These are phyloP conservation scores for Penicillium subrubescens DNA, from an alignment of 495 filamentous ascomycete genomes.

Conservation along the genomic window DNA sequence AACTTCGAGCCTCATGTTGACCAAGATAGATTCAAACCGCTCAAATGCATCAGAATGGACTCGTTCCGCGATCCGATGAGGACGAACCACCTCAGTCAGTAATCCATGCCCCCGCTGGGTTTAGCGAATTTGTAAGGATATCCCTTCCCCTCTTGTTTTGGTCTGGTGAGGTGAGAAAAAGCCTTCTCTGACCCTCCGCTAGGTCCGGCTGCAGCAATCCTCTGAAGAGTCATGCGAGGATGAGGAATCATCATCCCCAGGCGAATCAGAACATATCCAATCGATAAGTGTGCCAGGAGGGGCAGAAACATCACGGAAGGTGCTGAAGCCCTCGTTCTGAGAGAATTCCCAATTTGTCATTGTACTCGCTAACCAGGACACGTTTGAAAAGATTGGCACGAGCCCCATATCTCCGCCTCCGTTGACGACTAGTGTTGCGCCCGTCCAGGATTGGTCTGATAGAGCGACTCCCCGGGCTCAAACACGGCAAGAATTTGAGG, in stretches of 20 bases:
- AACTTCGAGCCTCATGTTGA: slow-evolving; percentile 3
- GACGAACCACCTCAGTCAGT: slow-evolving; percentile 76
- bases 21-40: slow-evolving; percentile 62
- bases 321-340: slow-evolving; percentile 1
- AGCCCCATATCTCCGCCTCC: slow-evolving; percentile 63
- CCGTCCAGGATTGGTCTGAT: slow-evolving; percentile 64
- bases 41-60: slow-evolving; percentile 52
- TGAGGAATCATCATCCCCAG: slow-evolving; percentile 14
- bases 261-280: not conserved
- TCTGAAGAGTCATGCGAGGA: slow-evolving; percentile 13
- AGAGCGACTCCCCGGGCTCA: slow-evolving; percentile 80
- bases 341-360: not conserved
- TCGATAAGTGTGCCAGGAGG: not conserved
- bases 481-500: slow-evolving; percentile 70
- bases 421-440: slow-evolving; percentile 68
- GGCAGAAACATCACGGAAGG: slow-evolving; percentile 15
- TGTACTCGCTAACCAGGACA: slow-evolving; percentile 9
- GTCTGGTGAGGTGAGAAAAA: not conserved
- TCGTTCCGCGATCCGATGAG: slow-evolving; percentile 60
- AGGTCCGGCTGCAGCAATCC: not conserved
- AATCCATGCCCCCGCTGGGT: slow-evolving; percentile 83
- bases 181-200: not conserved
- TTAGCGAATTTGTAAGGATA: slow-evolving; percentile 70
- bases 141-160: not conserved
- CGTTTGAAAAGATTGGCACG: slow-evolving; percentile 25